These are phyloP conservation scores for Phyllosticta citrichinensis DNA, from an alignment of 2,329 filamentous ascomycete species.

Conservation along the genomic window DNA sequence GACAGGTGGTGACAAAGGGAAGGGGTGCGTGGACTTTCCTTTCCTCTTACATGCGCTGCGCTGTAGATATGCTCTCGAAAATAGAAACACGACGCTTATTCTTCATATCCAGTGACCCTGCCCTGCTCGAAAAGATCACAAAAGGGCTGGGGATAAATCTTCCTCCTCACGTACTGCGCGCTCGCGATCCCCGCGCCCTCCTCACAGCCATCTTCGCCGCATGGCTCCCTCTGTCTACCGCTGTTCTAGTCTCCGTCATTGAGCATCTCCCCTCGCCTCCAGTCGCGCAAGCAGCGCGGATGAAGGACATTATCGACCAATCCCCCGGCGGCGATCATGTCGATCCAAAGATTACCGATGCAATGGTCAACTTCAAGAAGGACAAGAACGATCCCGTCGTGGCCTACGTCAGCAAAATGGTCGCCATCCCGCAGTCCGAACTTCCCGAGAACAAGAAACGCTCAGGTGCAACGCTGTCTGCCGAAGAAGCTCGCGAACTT, in stretches of 20 bases:
- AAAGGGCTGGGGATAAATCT: conserved; percentile 81
- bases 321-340: conserved; percentile 70
- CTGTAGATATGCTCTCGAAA: neutral
- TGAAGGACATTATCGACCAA: conserved; percentile 67
- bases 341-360: conserved; percentile 58
- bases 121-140: conserved; percentile 83
- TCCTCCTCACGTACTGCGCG: conserved; percentile 72
- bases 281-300: conserved; percentile 65
- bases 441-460: conserved; percentile 75
- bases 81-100: conserved; percentile 30
- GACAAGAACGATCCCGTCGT: conserved; percentile 66
- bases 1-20: conserved; percentile 68
- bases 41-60: conserved; percentile 15
- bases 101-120: conserved; percentile 51
- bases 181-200: conserved; percentile 72
- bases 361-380: conserved; percentile 72
- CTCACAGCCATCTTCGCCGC: conserved; percentile 77
- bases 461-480: conserved; percentile 55
- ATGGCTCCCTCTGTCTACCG: conserved; percentile 90
- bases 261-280: conserved; percentile 83
- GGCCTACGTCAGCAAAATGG: conserved; percentile 97
- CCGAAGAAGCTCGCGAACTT: conserved; percentile 82
- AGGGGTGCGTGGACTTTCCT: conserved; percentile 52
- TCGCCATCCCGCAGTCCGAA: conserved; percentile 87
- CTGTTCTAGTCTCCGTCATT: conserved; percentile 83